A percentile compares a stretch with the other conserved stretches of the same genome.
Conservation (phyloP, 1,139 yeast genomes). For the Fermentozyma sake region DNA sequence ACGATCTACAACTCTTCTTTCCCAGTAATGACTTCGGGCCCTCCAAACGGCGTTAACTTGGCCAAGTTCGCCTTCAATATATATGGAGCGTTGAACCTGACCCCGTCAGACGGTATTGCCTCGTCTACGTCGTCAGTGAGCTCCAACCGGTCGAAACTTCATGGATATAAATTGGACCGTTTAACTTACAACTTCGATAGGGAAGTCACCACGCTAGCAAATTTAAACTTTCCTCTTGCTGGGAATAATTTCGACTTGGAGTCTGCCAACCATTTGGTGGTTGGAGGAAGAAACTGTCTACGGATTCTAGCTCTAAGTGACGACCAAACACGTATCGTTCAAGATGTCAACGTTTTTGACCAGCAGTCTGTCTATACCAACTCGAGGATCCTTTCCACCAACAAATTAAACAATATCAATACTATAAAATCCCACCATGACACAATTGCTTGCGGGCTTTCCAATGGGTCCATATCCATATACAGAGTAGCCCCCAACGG, state of each 20-base stretch:
- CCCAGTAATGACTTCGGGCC: background rate
- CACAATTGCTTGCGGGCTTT: slow-evolving; percentile 39
- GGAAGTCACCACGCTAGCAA: slow-evolving; percentile 34
- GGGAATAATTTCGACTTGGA: slow-evolving; percentile 8
- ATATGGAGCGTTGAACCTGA: slow-evolving; percentile 22
- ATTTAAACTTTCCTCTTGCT: slow-evolving; percentile 27
- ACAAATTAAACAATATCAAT: slow-evolving; percentile 38
- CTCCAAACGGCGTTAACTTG: slow-evolving; percentile 8
- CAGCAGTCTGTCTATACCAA: slow-evolving; percentile 43
- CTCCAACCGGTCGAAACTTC: slow-evolving; percentile 6
- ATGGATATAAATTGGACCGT: slow-evolving; percentile 6
- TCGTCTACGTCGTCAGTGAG: slow-evolving; percentile 11
- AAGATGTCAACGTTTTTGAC: slow-evolving; percentile 45
- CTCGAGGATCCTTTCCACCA: slow-evolving; percentile 25
- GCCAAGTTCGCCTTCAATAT: slow-evolving; percentile 36
- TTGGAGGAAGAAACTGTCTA: slow-evolving; percentile 58
- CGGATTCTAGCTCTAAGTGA: slow-evolving; percentile 43
- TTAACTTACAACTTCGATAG: slow-evolving; percentile 22
- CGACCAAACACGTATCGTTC: slow-evolving; percentile 33
- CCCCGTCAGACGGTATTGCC: slow-evolving; percentile 9
- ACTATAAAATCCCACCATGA: slow-evolving; percentile 35
- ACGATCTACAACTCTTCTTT: background rate
- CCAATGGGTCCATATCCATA: slow-evolving; percentile 34
- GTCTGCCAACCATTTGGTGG: slow-evolving; percentile 33
- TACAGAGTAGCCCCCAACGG: slow-evolving; percentile 34